Conservation (phyloP, 441 rosid genomes). For the California macrophylla region DNA sequence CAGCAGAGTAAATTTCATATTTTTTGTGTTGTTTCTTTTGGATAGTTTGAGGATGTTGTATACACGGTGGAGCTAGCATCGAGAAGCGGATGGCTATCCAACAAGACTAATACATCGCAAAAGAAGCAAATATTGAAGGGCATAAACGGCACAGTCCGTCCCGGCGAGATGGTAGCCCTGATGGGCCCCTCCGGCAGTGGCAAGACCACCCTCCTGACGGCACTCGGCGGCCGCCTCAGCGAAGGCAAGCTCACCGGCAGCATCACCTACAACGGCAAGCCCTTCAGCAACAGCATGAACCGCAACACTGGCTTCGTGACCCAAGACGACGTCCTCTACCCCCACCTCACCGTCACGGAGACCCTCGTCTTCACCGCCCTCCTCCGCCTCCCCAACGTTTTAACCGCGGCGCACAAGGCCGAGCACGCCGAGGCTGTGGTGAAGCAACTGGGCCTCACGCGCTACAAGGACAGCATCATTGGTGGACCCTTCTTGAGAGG, state of each 20-base stretch:
- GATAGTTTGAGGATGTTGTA: neutral
- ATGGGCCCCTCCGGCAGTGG: conserved; percentile 39
- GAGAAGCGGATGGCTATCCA: neutral
- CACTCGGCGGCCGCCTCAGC: conserved; percentile 24
- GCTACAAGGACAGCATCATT: conserved; percentile 25
- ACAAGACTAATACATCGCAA: neutral
- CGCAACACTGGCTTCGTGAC: conserved; percentile 30
- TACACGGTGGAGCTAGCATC: neutral
- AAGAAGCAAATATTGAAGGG: conserved; percentile 29
- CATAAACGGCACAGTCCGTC: conserved; percentile 21
- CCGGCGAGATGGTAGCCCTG: conserved; percentile 31
- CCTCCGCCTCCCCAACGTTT: conserved; percentile 22
- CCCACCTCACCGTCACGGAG: conserved; percentile 34
- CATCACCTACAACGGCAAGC: conserved; percentile 26
- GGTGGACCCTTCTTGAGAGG: conserved; percentile 26
- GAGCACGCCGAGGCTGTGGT: conserved; percentile 28
- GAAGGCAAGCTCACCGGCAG: conserved; percentile 18
- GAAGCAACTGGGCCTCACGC: conserved; percentile 22
- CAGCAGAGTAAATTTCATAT: no score
- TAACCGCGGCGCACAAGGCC: conserved; percentile 22
- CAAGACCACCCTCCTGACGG: conserved; percentile 31
- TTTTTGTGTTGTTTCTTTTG: neutral
- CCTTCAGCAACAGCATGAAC: conserved; percentile 23
- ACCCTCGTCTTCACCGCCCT: conserved; percentile 34
- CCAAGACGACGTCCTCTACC: conserved; percentile 26